Base-by-base conservation (phyloP, 257 asterid genomes). In the Mentha longifolia region DNA sequence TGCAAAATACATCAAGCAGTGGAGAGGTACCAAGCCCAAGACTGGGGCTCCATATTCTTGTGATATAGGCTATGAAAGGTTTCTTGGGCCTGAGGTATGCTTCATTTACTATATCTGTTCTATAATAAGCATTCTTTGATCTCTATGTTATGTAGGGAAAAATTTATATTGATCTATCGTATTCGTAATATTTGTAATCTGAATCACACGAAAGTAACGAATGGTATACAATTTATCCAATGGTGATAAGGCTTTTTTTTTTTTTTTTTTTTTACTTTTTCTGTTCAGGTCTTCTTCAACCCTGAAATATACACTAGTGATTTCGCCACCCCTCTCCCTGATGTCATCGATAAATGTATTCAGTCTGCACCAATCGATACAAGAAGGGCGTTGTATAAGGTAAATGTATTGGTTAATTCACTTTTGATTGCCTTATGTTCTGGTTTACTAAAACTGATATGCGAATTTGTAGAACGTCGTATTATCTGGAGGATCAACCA, bases 361-460 rank as follows among this genome's bases (percentile, higher is more conserved):
- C 98, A 89, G 63, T 95, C 99, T 1, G 91, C 99, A 60, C 99
- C 98, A 39, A 95, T 95, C 71, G 99, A 92, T 82, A 95, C 99
- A 75, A 89, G 99, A 84, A 83, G 99, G 71, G 94, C 99, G 62
- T 74, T 95, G 80, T 92, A 95, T 63, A 88, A 95, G 97, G 99
- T 92, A 79, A 65, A 28, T 52, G 17, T 20, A 70, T 17, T 74
- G 49, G 30, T 58, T 61, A 56, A 22, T 68, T 65, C 46, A 31
- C 62, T 58, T 31, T 41, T 50, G 1, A 20, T 76, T 68, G 66
- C 14, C 61, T 19, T 50, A 19, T 52, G 2, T 39, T 67, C 33
- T 10, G 20, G 1, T 22, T 20, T 68, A 17, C 67, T 78, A 42
- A 58, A 30, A 15, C 20, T 16, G 71, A n/a, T 65, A 51, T 63